A percentile compares a stretch with the other conserved stretches of the same genome.
phyloP scores from a whole-genome alignment of 371 early-diverging fungal genomes.

The Mucor indicus region DNA sequence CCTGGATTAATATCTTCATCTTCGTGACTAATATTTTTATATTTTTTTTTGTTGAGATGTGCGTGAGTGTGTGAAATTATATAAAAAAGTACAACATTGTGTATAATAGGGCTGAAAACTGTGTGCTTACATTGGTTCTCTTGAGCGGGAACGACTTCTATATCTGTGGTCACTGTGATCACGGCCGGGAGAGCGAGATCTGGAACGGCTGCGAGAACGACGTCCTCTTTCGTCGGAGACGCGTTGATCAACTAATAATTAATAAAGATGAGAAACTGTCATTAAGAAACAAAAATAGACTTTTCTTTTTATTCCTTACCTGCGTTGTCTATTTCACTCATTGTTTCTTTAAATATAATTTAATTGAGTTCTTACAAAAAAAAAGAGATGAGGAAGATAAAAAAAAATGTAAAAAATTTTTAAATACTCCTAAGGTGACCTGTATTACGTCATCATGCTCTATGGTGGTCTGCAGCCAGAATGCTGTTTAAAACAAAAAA shows the following conservation, averaged over 20 bases:
- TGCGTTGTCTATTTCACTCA: slow-evolving; percentile 28
- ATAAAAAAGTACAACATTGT: background rate
- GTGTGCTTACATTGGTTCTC: slow-evolving; percentile 33
- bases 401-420: too few species aligned
- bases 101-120: slow-evolving; percentile 2
- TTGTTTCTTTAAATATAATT: too few species aligned
- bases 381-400: background rate
- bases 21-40: slow-evolving; percentile 11
- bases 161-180: slow-evolving; percentile 44
- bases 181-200: slow-evolving; percentile 48
- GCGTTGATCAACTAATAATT: slow-evolving; percentile 26
- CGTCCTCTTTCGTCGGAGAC: slow-evolving; percentile 44
- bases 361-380: too few species aligned
- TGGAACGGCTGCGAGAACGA: slow-evolving; percentile 42
- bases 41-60: background rate
- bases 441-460: too few species aligned
- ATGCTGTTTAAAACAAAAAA: too few species aligned
- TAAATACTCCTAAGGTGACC: too few species aligned
- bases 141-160: slow-evolving; percentile 49
- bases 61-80: background rate
- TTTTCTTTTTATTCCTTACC: slow-evolving; percentile 2
- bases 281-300: background rate
- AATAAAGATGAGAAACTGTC: too few species aligned
- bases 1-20: slow-evolving; percentile 65
- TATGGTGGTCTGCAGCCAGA: too few species aligned